A percentile compares a stretch with the other conserved stretches of the same genome.
Evolutionary conservation across 371 early-diverging fungal species (phyloP).

Genomic region (Rhizopus microsporus): DNA sequence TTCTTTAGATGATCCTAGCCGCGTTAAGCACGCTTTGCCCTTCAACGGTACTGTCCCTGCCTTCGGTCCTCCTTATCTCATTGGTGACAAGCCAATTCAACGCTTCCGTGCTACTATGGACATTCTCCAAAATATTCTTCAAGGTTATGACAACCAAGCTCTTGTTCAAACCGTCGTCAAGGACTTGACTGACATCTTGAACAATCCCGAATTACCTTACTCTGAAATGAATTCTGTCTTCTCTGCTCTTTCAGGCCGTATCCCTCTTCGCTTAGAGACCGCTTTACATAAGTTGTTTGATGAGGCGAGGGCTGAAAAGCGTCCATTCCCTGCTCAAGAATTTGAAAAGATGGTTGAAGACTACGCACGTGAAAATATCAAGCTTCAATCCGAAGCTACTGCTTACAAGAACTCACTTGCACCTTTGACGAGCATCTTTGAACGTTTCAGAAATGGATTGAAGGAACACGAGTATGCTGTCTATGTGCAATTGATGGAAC

Average conservation of each 20-base stretch:
- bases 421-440: conserved; percentile 69
- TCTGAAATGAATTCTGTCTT: conserved; percentile 80
- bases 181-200: conserved; percentile 74
- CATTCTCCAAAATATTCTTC: conserved; percentile 75
- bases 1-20: conserved; percentile 89
- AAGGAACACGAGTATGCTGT: conserved; percentile 74
- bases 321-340: conserved; percentile 76
- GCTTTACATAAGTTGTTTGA: conserved; percentile 52
- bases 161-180: conserved; percentile 70
- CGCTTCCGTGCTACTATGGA: conserved; percentile 66
- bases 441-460: conserved; percentile 76
- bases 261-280: conserved; percentile 76
- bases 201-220: conserved; percentile 84
- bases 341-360: conserved; percentile 68
- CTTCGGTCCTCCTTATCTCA: conserved; percentile 74
- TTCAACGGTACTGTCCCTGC: conserved; percentile 87
- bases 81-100: conserved; percentile 85
- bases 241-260: conserved; percentile 84
- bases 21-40: conserved; percentile 86
- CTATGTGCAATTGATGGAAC: conserved; percentile 75
- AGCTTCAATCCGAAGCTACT: conserved; percentile 64
- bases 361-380: conserved; percentile 52
- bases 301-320: conserved; percentile 37
- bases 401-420: conserved; percentile 62
- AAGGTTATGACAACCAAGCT: conserved; percentile 87